These are phyloP conservation scores for Mercurialis annua DNA, from an alignment of 345 rosid genomes.

Conservation along the genomic window DNA sequence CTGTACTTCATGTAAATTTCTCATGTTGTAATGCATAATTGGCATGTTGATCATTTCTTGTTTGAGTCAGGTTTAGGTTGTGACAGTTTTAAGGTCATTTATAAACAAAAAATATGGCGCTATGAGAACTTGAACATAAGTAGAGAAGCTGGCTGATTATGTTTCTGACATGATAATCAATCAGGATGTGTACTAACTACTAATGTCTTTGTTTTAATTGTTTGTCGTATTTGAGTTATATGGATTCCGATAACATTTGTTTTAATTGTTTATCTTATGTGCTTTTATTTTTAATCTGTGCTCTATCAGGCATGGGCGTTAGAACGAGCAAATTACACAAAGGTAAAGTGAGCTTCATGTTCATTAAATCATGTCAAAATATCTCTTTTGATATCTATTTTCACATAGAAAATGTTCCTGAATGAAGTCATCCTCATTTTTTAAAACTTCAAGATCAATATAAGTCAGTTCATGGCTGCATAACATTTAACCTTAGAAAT, in stretches of 20 bases:
- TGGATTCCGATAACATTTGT: not conserved
- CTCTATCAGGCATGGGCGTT: conserved; percentile 63
- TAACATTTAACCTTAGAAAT: no score
- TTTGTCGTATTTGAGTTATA: not conserved
- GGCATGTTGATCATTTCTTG: not conserved
- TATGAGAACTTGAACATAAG: not conserved
- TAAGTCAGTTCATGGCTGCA: not conserved
- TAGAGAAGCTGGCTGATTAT: not conserved
- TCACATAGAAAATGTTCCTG: not conserved
- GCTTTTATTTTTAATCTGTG: not conserved
- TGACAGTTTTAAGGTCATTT: not conserved
- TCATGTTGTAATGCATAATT: not conserved
- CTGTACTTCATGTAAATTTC: not conserved
- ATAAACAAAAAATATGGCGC: not conserved
- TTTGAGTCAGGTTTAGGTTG: not conserved
- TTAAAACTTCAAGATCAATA: conserved; percentile 1
- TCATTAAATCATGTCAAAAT: not conserved
- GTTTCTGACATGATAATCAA: not conserved
- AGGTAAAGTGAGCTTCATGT: conserved; percentile 46
- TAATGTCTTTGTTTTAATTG: not conserved
- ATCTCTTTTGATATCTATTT: not conserved
- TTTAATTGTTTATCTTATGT: not conserved
- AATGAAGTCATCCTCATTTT: conserved; percentile 1
- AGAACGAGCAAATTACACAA: conserved; percentile 73
- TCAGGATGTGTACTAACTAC: not conserved